Conservation (phyloP, 2,329 filamentous ascomycete species). For the Alternaria metachromatica region DNA sequence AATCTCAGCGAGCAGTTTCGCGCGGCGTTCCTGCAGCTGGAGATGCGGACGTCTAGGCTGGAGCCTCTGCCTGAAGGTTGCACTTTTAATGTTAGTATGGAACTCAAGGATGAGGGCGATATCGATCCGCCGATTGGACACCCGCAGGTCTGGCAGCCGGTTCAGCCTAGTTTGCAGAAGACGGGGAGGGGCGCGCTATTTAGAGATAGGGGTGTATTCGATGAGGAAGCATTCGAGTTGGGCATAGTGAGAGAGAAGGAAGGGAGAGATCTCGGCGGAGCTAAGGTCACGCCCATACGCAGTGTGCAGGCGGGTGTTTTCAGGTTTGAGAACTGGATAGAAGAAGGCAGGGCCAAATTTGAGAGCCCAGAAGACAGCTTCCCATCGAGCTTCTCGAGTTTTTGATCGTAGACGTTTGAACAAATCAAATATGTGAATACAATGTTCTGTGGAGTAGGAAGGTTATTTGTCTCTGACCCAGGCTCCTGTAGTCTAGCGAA, state of each 20-base stretch:
- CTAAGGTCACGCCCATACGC: slow-evolving; percentile 66
- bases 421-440: no score
- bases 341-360: slow-evolving; percentile 65
- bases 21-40: slow-evolving; percentile 68
- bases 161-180: slow-evolving; percentile 57
- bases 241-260: slow-evolving; percentile 24
- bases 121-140: slow-evolving; percentile 57
- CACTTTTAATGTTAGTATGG: slow-evolving; percentile 78
- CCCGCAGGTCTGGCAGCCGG: slow-evolving; percentile 66
- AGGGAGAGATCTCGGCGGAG: slow-evolving; percentile 56
- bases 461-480: no score
- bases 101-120: slow-evolving; percentile 67
- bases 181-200: slow-evolving; percentile 32
- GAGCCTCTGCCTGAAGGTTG: slow-evolving; percentile 67
- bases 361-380: slow-evolving; percentile 26
- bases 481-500: no score
- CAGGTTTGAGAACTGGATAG: slow-evolving; percentile 72
- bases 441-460: no score
- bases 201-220: slow-evolving; percentile 17
- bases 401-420: neutral
- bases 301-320: slow-evolving; percentile 70
- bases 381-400: slow-evolving; percentile 31
- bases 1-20: slow-evolving; percentile 77
- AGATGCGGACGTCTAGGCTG: slow-evolving; percentile 65
- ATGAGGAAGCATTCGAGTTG: slow-evolving; percentile 18